These are phyloP conservation scores for Syzygium oleosum DNA, from an alignment of 345 rosid species.

Conservation along the genomic window DNA sequence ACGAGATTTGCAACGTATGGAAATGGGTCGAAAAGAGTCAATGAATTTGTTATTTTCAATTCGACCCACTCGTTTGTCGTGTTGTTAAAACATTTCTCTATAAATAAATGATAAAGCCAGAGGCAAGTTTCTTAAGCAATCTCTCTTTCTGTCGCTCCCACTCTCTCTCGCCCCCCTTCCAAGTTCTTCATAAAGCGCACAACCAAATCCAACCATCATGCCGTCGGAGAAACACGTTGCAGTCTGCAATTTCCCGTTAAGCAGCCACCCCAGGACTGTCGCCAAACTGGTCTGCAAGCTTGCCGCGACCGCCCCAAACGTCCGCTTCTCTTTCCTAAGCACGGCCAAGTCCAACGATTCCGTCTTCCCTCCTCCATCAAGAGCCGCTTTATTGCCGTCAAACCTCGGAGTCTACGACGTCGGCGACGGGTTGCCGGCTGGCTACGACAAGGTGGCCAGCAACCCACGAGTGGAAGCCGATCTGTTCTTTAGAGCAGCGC, in stretches of 20 bases:
- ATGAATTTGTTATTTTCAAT: background rate
- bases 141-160: background rate
- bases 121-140: background rate
- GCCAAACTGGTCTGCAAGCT: background rate
- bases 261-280: background rate
- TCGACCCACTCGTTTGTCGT: background rate
- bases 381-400: background rate
- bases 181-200: background rate
- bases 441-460: background rate
- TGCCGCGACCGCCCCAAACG: background rate
- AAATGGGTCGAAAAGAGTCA: background rate
- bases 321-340: slow-evolving; percentile 1
- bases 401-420: background rate
- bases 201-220: background rate
- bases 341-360: background rate
- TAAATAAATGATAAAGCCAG: background rate
- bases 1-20: background rate
- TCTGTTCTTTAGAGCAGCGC: background rate
- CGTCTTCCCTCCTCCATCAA: background rate
- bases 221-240: background rate
- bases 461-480: background rate
- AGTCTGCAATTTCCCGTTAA: background rate
- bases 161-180: background rate
- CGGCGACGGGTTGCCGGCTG: background rate
- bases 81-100: background rate